These are phyloP conservation scores for Colletotrichum sojae DNA, from an alignment of 2,329 filamentous ascomycete species.

Conservation along the genomic window DNA sequence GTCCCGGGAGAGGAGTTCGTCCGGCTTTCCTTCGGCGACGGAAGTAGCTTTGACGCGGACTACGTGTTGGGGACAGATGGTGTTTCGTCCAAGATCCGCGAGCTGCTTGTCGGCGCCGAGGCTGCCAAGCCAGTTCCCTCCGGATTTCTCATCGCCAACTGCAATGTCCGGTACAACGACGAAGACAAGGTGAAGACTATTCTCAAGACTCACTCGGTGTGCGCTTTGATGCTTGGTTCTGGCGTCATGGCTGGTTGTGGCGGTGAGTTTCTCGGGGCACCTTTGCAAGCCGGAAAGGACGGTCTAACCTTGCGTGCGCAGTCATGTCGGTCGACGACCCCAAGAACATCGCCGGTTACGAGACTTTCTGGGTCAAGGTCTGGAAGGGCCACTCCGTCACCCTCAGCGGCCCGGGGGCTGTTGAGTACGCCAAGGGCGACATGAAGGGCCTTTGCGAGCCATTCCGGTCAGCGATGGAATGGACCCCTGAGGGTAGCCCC, in stretches of 20 bases:
- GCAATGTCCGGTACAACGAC: slow-evolving; percentile 46
- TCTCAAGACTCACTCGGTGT: slow-evolving; percentile 49
- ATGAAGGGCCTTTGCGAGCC: slow-evolving; percentile 47
- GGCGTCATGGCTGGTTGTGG: slow-evolving; percentile 47
- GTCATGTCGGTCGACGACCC: slow-evolving; percentile 46
- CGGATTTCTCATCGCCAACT: slow-evolving; percentile 50
- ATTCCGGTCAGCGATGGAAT: slow-evolving; percentile 52
- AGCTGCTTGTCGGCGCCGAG: slow-evolving; percentile 48
- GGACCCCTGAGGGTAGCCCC: slow-evolving; percentile 50
- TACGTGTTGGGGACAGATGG: slow-evolving; percentile 53
- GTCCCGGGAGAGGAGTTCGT: slow-evolving; percentile 33
- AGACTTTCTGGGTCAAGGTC: slow-evolving; percentile 53
- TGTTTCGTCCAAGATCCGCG: slow-evolving; percentile 47
- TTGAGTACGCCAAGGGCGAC: slow-evolving; percentile 48
- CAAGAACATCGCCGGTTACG: slow-evolving; percentile 47
- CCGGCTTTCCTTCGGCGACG: slow-evolving; percentile 47
- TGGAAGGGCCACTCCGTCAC: slow-evolving; percentile 47
- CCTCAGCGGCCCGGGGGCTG: slow-evolving; percentile 53
- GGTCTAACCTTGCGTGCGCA: slow-evolving; percentile 11
- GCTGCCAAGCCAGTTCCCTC: slow-evolving; percentile 43
- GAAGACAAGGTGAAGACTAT: slow-evolving; percentile 46
- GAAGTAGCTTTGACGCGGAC: slow-evolving; percentile 43
- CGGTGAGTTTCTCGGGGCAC: slow-evolving; percentile 43
- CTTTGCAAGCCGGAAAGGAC: no score
- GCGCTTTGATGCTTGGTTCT: slow-evolving; percentile 49